Evolutionary conservation across 2,329 filamentous ascomycete species (phyloP).

Genomic region (Nigrospora sphaerica): DNA sequence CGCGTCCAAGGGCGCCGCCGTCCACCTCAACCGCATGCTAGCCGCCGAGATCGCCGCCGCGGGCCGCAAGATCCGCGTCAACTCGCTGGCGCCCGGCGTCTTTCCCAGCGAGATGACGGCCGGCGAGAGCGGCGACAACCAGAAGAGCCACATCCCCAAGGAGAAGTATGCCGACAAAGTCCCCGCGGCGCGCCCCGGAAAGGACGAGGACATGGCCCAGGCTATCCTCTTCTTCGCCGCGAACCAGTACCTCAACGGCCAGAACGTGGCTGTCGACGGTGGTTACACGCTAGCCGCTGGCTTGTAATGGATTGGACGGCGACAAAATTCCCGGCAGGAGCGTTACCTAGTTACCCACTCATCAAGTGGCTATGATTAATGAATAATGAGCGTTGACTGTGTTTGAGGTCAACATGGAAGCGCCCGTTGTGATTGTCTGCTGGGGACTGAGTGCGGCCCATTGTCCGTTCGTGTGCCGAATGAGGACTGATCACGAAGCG

Average conservation of each 20-base stretch:
- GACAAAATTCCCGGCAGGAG: too few species aligned
- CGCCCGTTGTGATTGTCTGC: too few species aligned
- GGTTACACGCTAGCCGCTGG: conserved; percentile 34
- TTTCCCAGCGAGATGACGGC: conserved; percentile 68
- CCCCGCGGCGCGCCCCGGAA: conserved; percentile 60
- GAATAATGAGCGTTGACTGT: too few species aligned
- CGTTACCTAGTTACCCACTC: too few species aligned
- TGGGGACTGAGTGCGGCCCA: too few species aligned
- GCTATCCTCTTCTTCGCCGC: conserved; percentile 49
- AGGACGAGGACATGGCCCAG: conserved; percentile 63
- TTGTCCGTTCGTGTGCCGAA: too few species aligned
- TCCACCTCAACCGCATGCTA: conserved; percentile 58
- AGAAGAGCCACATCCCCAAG: conserved; percentile 53
- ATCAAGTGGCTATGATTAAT: too few species aligned
- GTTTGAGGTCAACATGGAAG: too few species aligned
- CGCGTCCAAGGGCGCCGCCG: conserved; percentile 55
- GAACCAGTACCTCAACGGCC: conserved; percentile 37
- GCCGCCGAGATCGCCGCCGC: conserved; percentile 52
- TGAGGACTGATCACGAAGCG: too few species aligned
- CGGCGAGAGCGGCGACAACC: conserved; percentile 32
- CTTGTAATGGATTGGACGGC: conserved; percentile 10
- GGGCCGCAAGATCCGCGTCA: conserved; percentile 58
- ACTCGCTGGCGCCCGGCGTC: conserved; percentile 67
- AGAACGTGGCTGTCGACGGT: conserved; percentile 36
- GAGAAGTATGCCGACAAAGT: conserved; percentile 53